Percentiles rank a stretch among this genome's conserved stretches.
phyloP scores from a whole-genome alignment of 441 rosid genomes.

The Adansonia gregorii region DNA sequence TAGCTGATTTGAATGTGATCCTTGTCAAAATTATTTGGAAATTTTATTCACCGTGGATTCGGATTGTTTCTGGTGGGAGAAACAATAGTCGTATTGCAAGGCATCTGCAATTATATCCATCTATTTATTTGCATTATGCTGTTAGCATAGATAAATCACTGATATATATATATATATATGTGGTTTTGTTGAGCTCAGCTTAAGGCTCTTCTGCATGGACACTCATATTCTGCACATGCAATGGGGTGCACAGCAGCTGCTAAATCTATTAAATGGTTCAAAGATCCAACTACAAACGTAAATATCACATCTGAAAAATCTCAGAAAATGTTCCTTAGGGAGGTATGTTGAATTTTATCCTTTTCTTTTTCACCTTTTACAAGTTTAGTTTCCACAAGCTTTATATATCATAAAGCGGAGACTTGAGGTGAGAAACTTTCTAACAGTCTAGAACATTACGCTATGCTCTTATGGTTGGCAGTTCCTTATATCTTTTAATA shows the following conservation, averaged over 20 bases:
- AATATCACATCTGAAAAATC: conserved; percentile 54
- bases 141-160: conserved; percentile 14
- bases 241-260: conserved; percentile 91
- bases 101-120: not conserved
- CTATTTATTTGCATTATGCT: conserved; percentile 9
- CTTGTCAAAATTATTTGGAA: not conserved
- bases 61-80: not conserved
- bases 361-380: not conserved
- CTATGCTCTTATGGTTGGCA: not conserved
- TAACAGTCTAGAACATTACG: not conserved
- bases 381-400: conserved; percentile 8
- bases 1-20: not conserved
- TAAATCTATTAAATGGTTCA: conserved; percentile 86
- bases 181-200: conserved; percentile 57
- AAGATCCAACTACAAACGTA: conserved; percentile 70
- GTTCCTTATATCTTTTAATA: not conserved
- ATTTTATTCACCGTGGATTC: not conserved
- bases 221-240: conserved; percentile 94
- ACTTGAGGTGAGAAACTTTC: not conserved
- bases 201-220: conserved; percentile 93
- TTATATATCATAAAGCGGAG: not conserved
- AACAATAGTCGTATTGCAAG: not conserved
- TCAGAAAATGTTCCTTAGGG: conserved; percentile 53
- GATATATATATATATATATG: conserved; percentile 18
- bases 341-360: conserved; percentile 49